phyloP scores from a whole-genome alignment of 331 rosid genomes.

The Acacia concinna region DNA sequence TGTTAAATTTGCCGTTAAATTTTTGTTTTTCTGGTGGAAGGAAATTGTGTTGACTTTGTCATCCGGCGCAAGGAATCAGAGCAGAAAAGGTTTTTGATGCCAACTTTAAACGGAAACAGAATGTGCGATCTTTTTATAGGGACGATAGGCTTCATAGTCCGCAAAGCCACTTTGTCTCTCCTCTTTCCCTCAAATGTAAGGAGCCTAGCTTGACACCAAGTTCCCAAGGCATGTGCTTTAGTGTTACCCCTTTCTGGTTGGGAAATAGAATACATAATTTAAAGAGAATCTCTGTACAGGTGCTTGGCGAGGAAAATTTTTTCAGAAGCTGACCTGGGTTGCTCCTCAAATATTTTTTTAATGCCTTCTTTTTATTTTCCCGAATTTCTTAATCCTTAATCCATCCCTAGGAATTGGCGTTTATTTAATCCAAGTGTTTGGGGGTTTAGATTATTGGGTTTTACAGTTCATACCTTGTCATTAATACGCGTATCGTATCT shows the following conservation, averaged over 20 bases:
- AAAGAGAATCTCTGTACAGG: slow-evolving; percentile 4
- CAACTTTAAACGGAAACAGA: slow-evolving; percentile 36
- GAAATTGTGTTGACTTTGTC: not conserved
- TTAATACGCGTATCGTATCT: slow-evolving; percentile 50
- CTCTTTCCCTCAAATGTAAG: not conserved
- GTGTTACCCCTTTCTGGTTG: not conserved
- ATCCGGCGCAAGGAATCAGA: not conserved
- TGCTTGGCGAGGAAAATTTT: slow-evolving; percentile 35
- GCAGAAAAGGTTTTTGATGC: slow-evolving; percentile 3
- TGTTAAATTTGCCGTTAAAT: not conserved
- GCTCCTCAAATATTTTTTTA: slow-evolving; percentile 8
- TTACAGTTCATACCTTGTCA: slow-evolving; percentile 60
- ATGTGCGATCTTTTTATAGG: slow-evolving; percentile 24
- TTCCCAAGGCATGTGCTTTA: slow-evolving; percentile 20
- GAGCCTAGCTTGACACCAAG: not conserved
- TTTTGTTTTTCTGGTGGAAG: not conserved
- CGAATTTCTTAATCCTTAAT: not conserved
- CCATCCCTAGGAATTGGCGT: not conserved
- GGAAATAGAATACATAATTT: not conserved
- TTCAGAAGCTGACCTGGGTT: slow-evolving; percentile 41
- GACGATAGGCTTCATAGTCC: slow-evolving; percentile 23
- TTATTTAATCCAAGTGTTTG: slow-evolving; percentile 22
- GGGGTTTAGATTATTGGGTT: slow-evolving; percentile 41
- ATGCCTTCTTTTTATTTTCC: not conserved
- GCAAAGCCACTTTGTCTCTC: slow-evolving; percentile 32